phyloP scores from a whole-genome alignment of 2,329 filamentous ascomycete genomes.

The Penicillium rolfsii region DNA sequence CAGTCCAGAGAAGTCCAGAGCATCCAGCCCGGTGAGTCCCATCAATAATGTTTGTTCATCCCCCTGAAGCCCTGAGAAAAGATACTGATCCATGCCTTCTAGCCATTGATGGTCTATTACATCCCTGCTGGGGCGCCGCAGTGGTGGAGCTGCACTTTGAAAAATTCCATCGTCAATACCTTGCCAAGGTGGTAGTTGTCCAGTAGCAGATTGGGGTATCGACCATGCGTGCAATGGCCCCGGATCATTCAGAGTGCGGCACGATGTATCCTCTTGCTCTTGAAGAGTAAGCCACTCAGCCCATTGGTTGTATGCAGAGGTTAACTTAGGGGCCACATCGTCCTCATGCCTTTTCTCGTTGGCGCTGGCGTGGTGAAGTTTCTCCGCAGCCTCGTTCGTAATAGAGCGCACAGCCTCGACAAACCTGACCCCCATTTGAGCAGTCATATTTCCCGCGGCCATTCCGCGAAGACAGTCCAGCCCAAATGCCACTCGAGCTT shows the following conservation, averaged over 20 bases:
- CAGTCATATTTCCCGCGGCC: conserved; percentile 38
- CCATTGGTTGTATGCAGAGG: conserved; percentile 16
- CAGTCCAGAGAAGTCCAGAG: conserved; percentile 28
- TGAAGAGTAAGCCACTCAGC: conserved; percentile 16
- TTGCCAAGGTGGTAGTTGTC: background rate
- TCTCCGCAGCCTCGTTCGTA: conserved; percentile 29
- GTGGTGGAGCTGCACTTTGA: background rate
- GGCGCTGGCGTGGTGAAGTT: conserved; percentile 7
- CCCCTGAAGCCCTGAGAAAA: conserved; percentile 20
- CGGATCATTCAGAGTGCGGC: background rate
- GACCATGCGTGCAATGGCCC: background rate
- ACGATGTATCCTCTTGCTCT: background rate
- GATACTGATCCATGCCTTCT: background rate
- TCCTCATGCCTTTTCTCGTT: background rate
- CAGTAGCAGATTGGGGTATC: background rate
- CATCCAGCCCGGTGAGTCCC: conserved; percentile 34
- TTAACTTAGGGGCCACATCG: background rate
- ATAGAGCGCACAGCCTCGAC: conserved; percentile 34
- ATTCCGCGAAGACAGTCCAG: conserved; percentile 40
- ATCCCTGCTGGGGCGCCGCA: background rate
- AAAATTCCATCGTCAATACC: background rate
- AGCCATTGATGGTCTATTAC: background rate
- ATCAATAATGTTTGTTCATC: conserved; percentile 35
- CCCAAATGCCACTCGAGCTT: conserved; percentile 35
- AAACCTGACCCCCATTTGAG: conserved; percentile 33